Percentiles rank a stretch among this genome's conserved stretches.
Conservation (phyloP, 345 rosid genomes). For the Eucalyptus grandis region DNA sequence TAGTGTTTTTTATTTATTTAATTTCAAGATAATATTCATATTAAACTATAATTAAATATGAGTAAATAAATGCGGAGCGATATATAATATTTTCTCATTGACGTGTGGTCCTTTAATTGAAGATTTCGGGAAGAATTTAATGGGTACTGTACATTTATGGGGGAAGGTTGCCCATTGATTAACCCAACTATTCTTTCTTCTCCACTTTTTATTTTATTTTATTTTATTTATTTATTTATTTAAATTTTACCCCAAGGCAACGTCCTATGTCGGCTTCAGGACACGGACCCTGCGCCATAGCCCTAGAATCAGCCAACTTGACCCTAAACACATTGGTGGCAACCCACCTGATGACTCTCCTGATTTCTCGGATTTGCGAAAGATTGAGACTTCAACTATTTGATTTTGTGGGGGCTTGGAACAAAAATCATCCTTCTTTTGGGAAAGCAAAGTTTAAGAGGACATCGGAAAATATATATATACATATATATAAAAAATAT, state of each 20-base stretch:
- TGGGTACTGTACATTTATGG: not conserved
- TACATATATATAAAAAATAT: too few species aligned
- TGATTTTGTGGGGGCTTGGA: not conserved
- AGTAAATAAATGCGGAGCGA: fast-evolving
- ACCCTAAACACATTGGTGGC: too few species aligned
- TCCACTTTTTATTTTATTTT: fast-evolving
- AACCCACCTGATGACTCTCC: not conserved
- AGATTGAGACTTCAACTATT: not conserved
- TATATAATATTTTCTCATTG: not conserved
- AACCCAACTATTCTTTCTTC: too few species aligned
- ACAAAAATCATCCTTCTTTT: not conserved
- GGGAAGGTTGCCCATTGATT: not conserved
- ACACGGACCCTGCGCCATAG: too few species aligned
- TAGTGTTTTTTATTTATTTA: not conserved
- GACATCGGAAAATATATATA: not conserved
- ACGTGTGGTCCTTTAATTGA: not conserved
- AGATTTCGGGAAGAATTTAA: not conserved
- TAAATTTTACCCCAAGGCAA: too few species aligned
- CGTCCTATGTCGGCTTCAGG: too few species aligned
- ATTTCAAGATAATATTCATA: not conserved
- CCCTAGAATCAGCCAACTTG: too few species aligned
- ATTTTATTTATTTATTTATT: fast-evolving
- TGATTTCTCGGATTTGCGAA: not conserved
- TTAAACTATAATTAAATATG: not conserved
- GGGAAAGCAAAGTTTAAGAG: not conserved